Evolutionary conservation across 192 early-diverging fungal species (phyloP), one percentile per base, ranked within the genome.

Genomic region (Coemansia sp.): DNA sequence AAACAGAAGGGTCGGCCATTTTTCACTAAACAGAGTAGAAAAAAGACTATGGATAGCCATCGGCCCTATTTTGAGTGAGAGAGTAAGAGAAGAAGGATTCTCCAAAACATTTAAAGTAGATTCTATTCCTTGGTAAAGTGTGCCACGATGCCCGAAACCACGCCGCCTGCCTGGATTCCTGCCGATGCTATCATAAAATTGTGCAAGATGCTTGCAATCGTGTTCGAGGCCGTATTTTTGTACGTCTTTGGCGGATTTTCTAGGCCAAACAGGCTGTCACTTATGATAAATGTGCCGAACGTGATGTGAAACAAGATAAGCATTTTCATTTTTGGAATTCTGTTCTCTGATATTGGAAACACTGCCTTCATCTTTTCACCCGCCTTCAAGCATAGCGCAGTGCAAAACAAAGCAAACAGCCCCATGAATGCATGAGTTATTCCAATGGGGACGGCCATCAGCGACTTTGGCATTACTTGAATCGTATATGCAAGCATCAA

Each of bases 401-500:
- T 37, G 18, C 57, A 59, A 59, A 37, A 59, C 37, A 59, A 9
- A 1, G 57, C 57, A 59, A 59, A 59, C 8, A 37, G 8, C 4
- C 57, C 39, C 57, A 59, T 59, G 32, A 59, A 40, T 39, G 39
- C 13, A 5, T 59, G 57, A 2, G 57, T 59, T 40, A 41, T 41
- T 8, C 39, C 37, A 15, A 59, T 39, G 1, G 57, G 57, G 1
- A 59, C 57, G n/a, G 57, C 57, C 57, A 59, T 59, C 39, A 59
- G 57, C 37, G 57, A 59, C n/a, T 59, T 59, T 59, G 57, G 57
- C 39, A 59, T n/a, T 0, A 59, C 15, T 18, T 59, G 32, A 18
- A 59, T 59, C 3, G 39, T 59, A n/a, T 59, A 59, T 59, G 57
- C 57, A 59, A 59, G 57, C 57, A 59, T 59, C 8, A 59, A 59